Evolutionary conservation across 2,329 filamentous ascomycete genomes (phyloP), one percentile per base, ranked within the genome.

Genomic region (Fusarium compactum): DNA sequence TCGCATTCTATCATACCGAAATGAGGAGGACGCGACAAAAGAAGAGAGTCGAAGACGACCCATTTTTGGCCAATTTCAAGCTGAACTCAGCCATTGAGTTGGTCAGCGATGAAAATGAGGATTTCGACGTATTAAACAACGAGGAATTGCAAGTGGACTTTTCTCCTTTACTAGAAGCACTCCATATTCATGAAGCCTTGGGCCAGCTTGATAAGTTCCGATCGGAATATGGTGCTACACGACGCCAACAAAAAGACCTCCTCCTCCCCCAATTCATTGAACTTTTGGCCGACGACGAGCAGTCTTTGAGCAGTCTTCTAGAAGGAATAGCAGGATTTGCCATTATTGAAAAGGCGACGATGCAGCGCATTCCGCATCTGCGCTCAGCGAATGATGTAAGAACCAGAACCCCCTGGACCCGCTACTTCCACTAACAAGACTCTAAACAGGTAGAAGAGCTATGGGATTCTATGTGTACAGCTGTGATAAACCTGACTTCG

Each of bases 401-500:
- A 77, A 50, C 9, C 11, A n/a, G 32, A 11, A 45, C n/a, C 12
- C 15, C 5, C n/a, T 6, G 15, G 5, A 16, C 14, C 10, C 6
- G 14, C 11, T 16, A 27, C 16, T 27, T 22, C 32, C 9, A 25
- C 50, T 76, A 24, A 76, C 32, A n/a, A 20, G 32, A 2, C 16
- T 16, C 8, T 11, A 22, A 59, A 25, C 66, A 95, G 92, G 90
- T 98, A n/a, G 96, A 99, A 77, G 96, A 98, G 80, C 84, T 99
- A 4, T 99, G 96, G 96, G 95, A 98, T 76, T 98, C 95, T 0
- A 96, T 98, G 93, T 98, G 95, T 77, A 93, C 95, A 76, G 90
- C 91, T 46, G 91, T 93, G 1, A 94, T 98, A 71, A 87, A 86
- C 11, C 84, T 98, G 50, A 97, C 97, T 67, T 90, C 91, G 1